Evolutionary conservation across 1,139 yeast species (phyloP), one percentile per base, ranked within the genome.

Genomic region (Sugiyamaella castrensis): DNA sequence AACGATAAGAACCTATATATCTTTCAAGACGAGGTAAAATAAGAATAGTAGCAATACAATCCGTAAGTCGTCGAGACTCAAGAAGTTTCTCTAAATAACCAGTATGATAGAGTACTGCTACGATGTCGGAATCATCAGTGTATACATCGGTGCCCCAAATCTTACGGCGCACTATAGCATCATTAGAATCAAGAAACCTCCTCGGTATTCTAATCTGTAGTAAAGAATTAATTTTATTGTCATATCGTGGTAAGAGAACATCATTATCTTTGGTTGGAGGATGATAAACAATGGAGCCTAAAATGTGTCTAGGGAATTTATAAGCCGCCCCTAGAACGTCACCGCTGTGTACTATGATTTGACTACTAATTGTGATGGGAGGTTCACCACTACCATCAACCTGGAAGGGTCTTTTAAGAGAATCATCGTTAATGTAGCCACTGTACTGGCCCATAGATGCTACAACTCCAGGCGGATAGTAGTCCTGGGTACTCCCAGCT

Each of bases 131-230:
- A 67, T 92, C 98, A 66, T 92, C 98, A 1, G 97, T 87, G 66
- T 91, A 92, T 2, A 92, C 73, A 46, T 84, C 89, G 0, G 96
- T 87, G 2, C 98, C 98, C 98, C 98, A 92, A 1, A 89, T 62
- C 48, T 79, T 78, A 37, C 95, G 71, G 52, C 77, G 73, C 35
- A 63, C 63, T 12, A 73, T 69, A 34, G 73, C 71, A 28, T 68
- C 68, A 50, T 75, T 73, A 12, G 63, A 64, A 8, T 64, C 54
- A 15, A 71, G 54, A 46, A 54, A 67, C 19, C 60, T 50, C 19
- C 59, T 54, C 1, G 92, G 84, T n/a, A 87, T 76, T 49, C 83
- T 75, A 28, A 87, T 73, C 53, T 85, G 85, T 27, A 87, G 62
- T 2, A 82, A 69, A 47, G 77, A 70, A 63, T 87, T 87, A 55